phyloP scores from a whole-genome alignment of 1,284 basidiomycete genomes.

The Exobasidium rhododendri region DNA sequence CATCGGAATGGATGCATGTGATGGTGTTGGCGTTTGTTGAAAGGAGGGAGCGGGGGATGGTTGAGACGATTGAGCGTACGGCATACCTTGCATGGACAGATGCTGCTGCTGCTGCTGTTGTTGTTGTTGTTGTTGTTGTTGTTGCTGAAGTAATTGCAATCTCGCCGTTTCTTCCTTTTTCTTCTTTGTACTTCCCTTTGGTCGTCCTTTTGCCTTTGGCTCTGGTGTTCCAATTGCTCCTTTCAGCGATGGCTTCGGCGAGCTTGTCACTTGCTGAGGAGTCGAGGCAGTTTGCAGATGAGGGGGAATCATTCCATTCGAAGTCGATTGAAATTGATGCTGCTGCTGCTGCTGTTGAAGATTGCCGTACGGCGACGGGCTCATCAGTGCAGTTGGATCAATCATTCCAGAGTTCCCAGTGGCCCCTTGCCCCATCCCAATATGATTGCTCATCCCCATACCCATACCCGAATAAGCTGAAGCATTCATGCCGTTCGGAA shows the following conservation, averaged over 20 bases:
- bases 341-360: not conserved
- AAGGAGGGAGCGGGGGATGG: slow-evolving; percentile 24
- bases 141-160: slow-evolving; percentile 2
- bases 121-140: slow-evolving; percentile 24
- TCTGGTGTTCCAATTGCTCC: slow-evolving; percentile 2
- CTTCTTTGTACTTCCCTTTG: slow-evolving; percentile 13
- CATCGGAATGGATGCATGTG: slow-evolving; percentile 25
- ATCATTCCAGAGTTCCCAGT: not conserved
- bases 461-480: not conserved
- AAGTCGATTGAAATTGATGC: not conserved
- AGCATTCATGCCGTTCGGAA: not conserved
- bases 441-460: not conserved
- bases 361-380: not conserved
- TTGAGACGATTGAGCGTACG: slow-evolving; percentile 15
- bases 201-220: slow-evolving; percentile 8
- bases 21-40: slow-evolving; percentile 26
- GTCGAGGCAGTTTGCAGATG: not conserved
- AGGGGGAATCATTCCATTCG: not conserved
- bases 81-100: slow-evolving; percentile 11
- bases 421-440: too few relatives aligned
- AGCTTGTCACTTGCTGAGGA: not conserved
- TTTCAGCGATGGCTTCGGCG: not conserved
- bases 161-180: slow-evolving; percentile 9
- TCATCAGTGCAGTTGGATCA: not conserved
- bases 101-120: slow-evolving; percentile 22